These are phyloP conservation scores for Cardamine chenopodiifolia DNA, from an alignment of 345 rosid species.

Conservation along the genomic window DNA sequence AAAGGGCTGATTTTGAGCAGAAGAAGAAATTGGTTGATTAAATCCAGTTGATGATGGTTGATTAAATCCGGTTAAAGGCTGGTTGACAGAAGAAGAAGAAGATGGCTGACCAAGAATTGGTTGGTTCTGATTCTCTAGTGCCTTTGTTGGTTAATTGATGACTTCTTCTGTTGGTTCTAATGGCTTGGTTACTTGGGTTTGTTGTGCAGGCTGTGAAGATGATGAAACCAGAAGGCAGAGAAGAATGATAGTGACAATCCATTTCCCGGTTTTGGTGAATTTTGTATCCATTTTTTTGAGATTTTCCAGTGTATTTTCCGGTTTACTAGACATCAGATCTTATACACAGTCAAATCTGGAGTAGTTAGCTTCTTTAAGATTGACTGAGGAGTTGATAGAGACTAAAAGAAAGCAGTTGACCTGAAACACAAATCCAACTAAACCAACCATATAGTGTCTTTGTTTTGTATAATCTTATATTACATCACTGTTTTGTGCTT, in stretches of 20 bases:
- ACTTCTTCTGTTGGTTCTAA: constrained; percentile 41
- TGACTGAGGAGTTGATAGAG: constrained; percentile 38
- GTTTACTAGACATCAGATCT: constrained; percentile 9
- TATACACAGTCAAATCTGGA: constrained; percentile 26
- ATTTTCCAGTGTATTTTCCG: constrained; percentile 17
- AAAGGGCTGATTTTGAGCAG: constrained; percentile 30
- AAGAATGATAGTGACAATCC: constrained; percentile 34
- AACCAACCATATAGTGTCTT: constrained; percentile 33
- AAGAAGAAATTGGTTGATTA: constrained; percentile 41
- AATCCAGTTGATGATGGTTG: constrained; percentile 48
- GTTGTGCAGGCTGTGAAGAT: constrained; percentile 31
- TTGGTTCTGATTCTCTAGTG: constrained; percentile 42
- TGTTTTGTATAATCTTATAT: constrained; percentile 27
- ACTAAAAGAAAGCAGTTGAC: constrained; percentile 32
- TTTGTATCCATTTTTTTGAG: constrained; percentile 20
- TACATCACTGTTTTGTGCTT: constrained; percentile 23
- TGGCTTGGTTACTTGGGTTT: constrained; percentile 41
- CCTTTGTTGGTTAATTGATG: constrained; percentile 31
- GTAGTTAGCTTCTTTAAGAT: constrained; percentile 30
- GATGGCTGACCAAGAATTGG: constrained; percentile 47
- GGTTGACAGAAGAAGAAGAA: constrained; percentile 38
- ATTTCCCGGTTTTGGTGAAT: constrained; percentile 24
- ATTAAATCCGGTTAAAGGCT: constrained; percentile 48
- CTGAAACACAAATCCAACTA: constrained; percentile 38
- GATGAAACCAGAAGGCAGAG: constrained; percentile 36